Conservation (phyloP, 2,329 filamentous ascomycete species). For the Cladosporium halotolerans region DNA sequence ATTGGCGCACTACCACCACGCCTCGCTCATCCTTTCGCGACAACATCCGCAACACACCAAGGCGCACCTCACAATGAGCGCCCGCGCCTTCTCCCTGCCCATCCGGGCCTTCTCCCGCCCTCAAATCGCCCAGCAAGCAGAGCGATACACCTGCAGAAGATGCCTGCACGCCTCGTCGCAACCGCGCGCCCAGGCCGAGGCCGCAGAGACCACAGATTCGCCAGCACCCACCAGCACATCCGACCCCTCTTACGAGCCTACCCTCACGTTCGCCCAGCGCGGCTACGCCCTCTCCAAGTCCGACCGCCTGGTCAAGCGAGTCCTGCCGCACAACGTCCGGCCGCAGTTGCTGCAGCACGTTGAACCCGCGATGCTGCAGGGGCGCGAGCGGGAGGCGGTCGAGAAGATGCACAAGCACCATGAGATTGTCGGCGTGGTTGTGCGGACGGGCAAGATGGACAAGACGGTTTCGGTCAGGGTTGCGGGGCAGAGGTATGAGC, state of each 20-base stretch:
- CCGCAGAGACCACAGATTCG: constrained; percentile 6
- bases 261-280: constrained; percentile 15
- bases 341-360: constrained; percentile 22
- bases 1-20: background rate
- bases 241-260: constrained; percentile 16
- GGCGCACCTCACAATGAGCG: constrained; percentile 18
- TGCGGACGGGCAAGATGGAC: constrained; percentile 70
- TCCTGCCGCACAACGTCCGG: constrained; percentile 18
- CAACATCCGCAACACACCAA: background rate
- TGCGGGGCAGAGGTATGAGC: constrained; percentile 66
- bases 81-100: constrained; percentile 20
- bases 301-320: constrained; percentile 21
- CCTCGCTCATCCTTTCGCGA: background rate
- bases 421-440: constrained; percentile 55
- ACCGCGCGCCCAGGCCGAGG: constrained; percentile 13
- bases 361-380: constrained; percentile 14
- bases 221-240: constrained; percentile 5
- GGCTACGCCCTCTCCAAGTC: constrained; percentile 15
- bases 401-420: constrained; percentile 20
- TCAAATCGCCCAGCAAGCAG: constrained; percentile 7
- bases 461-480: constrained; percentile 75
- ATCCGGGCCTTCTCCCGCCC: constrained; percentile 19
- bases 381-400: constrained; percentile 22
- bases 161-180: constrained; percentile 26
- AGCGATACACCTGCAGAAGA: constrained; percentile 27